A percentile compares a stretch with the other conserved stretches of the same genome.
Conservation (phyloP, 306 rosid genomes). For the Hylodesmum podocarpum region DNA sequence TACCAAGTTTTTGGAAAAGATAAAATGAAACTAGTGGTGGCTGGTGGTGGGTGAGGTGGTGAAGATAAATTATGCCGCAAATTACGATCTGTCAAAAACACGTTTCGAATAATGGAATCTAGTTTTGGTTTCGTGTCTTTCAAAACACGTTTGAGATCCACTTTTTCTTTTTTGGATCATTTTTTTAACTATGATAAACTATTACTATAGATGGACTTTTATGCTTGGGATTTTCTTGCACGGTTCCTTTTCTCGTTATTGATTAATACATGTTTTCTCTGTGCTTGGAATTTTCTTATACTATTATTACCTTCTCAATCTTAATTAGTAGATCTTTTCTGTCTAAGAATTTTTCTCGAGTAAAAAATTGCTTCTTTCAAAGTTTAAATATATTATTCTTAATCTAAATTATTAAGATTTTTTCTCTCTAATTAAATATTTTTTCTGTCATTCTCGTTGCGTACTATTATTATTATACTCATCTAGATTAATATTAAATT, state of each 20-base stretch:
- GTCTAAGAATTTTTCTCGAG: background rate
- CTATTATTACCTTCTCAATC: background rate
- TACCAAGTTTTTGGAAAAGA: background rate
- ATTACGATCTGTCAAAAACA: slow-evolving; percentile 1
- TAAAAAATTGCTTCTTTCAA: background rate
- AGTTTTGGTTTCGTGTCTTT: background rate
- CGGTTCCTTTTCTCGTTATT: background rate
- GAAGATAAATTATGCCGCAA: background rate
- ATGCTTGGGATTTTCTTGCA: background rate
- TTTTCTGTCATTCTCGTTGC: background rate
- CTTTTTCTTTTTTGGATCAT: background rate
- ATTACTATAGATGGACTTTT: background rate
- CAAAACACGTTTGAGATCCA: slow-evolving; percentile 27
- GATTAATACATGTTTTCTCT: background rate
- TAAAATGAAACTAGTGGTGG: background rate
- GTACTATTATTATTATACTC: background rate
- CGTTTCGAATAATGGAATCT: slow-evolving; percentile 21
- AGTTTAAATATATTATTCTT: background rate
- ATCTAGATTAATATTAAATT: background rate
- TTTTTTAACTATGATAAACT: slow-evolving; percentile 6
- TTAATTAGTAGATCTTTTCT: background rate
- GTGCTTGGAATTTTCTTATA: background rate
- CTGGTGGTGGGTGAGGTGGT: too few relatives aligned
- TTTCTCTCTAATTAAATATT: background rate
- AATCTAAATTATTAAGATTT: background rate